A percentile compares a stretch with the other conserved stretches of the same genome.
phyloP scores from a whole-genome alignment of 306 rosid genomes.

The Begonia peltatifolia region DNA sequence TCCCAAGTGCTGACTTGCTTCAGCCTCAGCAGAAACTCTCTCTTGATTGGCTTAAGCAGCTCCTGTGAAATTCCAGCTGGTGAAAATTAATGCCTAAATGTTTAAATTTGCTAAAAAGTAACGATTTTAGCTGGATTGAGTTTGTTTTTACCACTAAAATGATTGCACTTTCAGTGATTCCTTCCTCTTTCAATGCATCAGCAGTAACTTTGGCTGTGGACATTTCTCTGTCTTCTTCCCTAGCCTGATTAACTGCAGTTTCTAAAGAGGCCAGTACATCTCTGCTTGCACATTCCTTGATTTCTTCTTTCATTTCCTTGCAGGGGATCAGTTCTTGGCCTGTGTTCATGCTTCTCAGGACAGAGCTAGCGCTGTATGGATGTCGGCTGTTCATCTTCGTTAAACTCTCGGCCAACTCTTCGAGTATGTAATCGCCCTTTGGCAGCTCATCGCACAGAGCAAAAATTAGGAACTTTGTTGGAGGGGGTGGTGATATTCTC shows the following conservation, averaged over 20 bases:
- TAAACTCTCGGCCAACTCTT: constrained; percentile 63
- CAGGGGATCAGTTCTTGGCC: constrained; percentile 12
- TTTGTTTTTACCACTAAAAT: constrained; percentile 54
- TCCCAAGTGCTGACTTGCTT: constrained; percentile 58
- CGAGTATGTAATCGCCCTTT: constrained; percentile 75
- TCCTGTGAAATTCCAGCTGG: constrained; percentile 20
- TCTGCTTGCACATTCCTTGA: constrained; percentile 1
- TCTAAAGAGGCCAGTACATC: constrained; percentile 26
- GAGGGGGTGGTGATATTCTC: constrained; percentile 78
- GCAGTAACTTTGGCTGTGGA: constrained; percentile 70
- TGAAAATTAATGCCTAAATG: constrained; percentile 6
- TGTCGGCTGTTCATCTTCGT: constrained; percentile 28
- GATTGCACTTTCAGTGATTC: constrained; percentile 43
- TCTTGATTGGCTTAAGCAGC: constrained; percentile 51
- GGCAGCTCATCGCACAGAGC: constrained; percentile 70
- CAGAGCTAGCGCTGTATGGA: constrained; percentile 54
- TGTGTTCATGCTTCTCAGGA: constrained; percentile 43
- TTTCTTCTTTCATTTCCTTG: constrained; percentile 4
- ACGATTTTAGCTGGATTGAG: background rate
- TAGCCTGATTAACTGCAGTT: constrained; percentile 52
- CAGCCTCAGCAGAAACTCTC: constrained; percentile 28
- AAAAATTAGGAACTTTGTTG: constrained; percentile 76
- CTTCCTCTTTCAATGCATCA: constrained; percentile 68
- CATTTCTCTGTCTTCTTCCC: constrained; percentile 65
- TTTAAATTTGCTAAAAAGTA: background rate